phyloP scores from a whole-genome alignment of 176 grass and related monocot species.

The Alloteropsis semialata region DNA sequence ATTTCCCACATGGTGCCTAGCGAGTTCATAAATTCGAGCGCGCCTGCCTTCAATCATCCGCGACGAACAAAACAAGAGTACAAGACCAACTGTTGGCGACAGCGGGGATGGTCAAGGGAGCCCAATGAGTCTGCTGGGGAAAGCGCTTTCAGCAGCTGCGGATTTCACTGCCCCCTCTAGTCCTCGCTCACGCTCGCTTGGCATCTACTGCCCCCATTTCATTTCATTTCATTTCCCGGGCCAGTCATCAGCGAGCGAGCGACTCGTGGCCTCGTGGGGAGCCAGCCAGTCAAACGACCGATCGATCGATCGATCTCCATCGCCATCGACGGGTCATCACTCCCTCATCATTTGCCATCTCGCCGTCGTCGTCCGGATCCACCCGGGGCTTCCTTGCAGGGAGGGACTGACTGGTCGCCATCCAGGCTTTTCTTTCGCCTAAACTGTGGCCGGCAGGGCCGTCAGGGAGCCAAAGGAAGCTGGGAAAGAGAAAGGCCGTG shows the following conservation, averaged over 20 bases:
- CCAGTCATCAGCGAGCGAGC: not conserved
- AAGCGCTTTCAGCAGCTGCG: slow-evolving; percentile 12
- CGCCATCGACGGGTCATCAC: slow-evolving; percentile 47
- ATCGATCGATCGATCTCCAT: slow-evolving; percentile 37
- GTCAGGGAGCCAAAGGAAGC: not conserved
- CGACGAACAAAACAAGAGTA: not conserved
- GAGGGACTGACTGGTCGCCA: slow-evolving; percentile 26
- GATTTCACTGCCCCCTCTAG: slow-evolving; percentile 31
- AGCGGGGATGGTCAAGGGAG: slow-evolving; percentile 21
- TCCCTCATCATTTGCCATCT: slow-evolving; percentile 55
- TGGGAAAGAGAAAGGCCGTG: slow-evolving; percentile 1
- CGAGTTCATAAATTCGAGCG: not conserved
- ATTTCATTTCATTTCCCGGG: not conserved
- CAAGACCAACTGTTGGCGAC: not conserved
- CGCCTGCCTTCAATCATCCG: not conserved
- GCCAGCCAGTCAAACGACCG: slow-evolving; percentile 34
- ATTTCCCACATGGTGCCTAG: too few species aligned
- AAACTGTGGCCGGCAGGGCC: slow-evolving; percentile 7
- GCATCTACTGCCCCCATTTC: slow-evolving; percentile 29
- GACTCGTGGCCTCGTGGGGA: not conserved
- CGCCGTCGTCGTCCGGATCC: slow-evolving; percentile 19
- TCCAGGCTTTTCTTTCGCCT: not conserved
- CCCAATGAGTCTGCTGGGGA: slow-evolving; percentile 18
- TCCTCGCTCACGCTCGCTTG: slow-evolving; percentile 26
- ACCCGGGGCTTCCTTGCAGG: slow-evolving; percentile 11